Percentiles rank a stretch among this genome's conserved stretches.
phyloP scores from a whole-genome alignment of 495 filamentous ascomycete genomes.

The Trichocladium uniseriatum region DNA sequence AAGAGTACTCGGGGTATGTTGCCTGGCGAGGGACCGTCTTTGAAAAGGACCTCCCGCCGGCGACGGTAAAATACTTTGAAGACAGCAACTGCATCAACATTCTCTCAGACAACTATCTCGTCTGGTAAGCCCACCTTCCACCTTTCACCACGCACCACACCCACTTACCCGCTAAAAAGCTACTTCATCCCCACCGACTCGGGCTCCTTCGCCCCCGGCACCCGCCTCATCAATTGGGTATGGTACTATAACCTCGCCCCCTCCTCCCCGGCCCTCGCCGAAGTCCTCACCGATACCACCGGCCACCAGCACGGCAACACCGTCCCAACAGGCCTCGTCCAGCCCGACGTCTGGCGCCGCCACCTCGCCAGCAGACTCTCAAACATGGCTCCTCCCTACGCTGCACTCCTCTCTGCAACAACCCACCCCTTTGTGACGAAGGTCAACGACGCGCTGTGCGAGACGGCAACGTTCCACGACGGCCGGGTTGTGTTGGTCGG shows the following conservation, averaged over 20 bases:
- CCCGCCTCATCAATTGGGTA: constrained; percentile 42
- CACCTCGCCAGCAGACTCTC: constrained; percentile 17
- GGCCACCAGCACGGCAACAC: constrained; percentile 34
- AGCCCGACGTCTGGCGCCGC: constrained; percentile 30
- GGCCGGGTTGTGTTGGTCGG: constrained; percentile 41
- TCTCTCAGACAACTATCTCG: constrained; percentile 6
- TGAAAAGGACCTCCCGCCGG: constrained; percentile 25
- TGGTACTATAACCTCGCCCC: constrained; percentile 41
- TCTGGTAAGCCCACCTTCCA: constrained; percentile 9
- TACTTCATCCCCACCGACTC: constrained; percentile 41
- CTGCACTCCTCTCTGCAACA: constrained; percentile 33
- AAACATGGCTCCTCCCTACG: constrained; percentile 34
- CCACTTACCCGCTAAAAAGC: constrained; percentile 12
- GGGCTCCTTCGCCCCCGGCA: constrained; percentile 28
- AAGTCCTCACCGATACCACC: constrained; percentile 38
- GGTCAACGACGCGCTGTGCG: constrained; percentile 37
- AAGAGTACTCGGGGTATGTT: constrained; percentile 44
- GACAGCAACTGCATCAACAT: constrained; percentile 6
- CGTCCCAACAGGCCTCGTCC: constrained; percentile 35
- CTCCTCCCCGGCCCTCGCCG: constrained; percentile 28
- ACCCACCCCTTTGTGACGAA: constrained; percentile 40
- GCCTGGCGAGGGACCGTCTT: constrained; percentile 42
- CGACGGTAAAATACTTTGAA: constrained; percentile 25
- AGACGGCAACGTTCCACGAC: constrained; percentile 26
- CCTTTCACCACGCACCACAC: background rate